phyloP scores from a whole-genome alignment of 2,329 filamentous ascomycete species.

The Penicillium palitans region DNA sequence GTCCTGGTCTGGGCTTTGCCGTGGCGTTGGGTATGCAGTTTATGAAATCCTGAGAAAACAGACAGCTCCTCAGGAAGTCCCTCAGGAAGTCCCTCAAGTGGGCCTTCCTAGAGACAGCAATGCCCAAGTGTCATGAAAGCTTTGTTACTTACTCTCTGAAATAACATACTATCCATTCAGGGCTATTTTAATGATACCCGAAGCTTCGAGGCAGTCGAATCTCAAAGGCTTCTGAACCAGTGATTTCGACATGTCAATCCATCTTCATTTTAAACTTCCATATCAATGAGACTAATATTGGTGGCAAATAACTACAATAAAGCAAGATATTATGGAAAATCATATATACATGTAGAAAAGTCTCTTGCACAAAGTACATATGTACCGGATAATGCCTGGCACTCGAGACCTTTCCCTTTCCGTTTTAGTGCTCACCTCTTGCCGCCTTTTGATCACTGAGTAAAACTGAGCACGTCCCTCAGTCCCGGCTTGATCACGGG shows the following conservation, averaged over 20 bases:
- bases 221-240: not conserved
- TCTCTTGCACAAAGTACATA: too few relatives aligned
- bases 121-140: not conserved
- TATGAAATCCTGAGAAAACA: not conserved
- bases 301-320: not conserved
- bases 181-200: not conserved
- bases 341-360: too few relatives aligned
- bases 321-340: too few relatives aligned
- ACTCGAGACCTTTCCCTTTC: too few relatives aligned
- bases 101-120: not conserved
- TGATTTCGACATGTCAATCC: not conserved
- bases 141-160: not conserved
- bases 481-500: too few relatives aligned
- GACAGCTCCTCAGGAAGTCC: not conserved
- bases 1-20: conserved; percentile 1
- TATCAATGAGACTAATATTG: not conserved
- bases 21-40: not conserved
- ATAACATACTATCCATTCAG: not conserved
- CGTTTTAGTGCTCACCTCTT: too few relatives aligned
- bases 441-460: too few relatives aligned
- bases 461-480: too few relatives aligned
- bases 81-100: not conserved
- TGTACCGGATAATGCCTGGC: too few relatives aligned
- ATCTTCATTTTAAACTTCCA: not conserved
- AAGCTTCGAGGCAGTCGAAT: not conserved